Evolutionary conservation across 176 grass and related monocot genomes (phyloP).

Genomic region (Musa acuminata): DNA sequence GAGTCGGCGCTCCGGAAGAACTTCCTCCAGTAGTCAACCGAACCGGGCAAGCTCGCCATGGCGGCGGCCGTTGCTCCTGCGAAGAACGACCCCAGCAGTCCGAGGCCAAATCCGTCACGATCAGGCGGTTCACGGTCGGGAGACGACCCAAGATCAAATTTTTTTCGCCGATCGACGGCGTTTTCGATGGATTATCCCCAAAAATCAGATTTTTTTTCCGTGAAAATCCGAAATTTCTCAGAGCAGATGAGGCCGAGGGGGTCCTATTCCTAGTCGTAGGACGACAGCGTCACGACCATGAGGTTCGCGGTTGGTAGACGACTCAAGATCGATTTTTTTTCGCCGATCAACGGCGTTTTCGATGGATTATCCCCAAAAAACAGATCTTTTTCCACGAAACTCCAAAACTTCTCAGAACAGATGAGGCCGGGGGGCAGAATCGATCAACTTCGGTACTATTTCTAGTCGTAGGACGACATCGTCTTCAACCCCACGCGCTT

Average conservation of each 20-base stretch:
- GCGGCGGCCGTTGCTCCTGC: neutral
- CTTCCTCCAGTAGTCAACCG: conserved; percentile 70
- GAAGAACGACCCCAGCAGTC: neutral
- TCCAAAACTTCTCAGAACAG: neutral
- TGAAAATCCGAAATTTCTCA: neutral
- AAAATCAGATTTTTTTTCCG: neutral
- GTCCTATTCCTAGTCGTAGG: neutral
- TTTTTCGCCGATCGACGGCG: neutral
- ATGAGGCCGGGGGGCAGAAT: neutral
- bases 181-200: neutral
- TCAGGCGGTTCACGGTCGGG: neutral
- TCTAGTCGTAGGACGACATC: neutral
- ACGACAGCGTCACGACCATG: neutral
- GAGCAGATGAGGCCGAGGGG: neutral
- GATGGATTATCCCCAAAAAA: neutral
- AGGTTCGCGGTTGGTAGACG: too few species aligned
- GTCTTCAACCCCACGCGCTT: neutral
- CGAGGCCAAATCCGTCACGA: neutral
- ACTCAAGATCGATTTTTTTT: neutral
- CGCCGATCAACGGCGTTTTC: neutral
- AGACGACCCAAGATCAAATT: neutral
- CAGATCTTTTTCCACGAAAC: neutral
- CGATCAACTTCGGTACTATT: neutral
- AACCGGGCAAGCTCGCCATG: conserved; percentile 29
- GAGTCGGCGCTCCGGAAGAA: conserved; percentile 57